Evolutionary conservation across 2,329 filamentous ascomycete genomes (phyloP).

Genomic region (Exophiala mesophila): DNA sequence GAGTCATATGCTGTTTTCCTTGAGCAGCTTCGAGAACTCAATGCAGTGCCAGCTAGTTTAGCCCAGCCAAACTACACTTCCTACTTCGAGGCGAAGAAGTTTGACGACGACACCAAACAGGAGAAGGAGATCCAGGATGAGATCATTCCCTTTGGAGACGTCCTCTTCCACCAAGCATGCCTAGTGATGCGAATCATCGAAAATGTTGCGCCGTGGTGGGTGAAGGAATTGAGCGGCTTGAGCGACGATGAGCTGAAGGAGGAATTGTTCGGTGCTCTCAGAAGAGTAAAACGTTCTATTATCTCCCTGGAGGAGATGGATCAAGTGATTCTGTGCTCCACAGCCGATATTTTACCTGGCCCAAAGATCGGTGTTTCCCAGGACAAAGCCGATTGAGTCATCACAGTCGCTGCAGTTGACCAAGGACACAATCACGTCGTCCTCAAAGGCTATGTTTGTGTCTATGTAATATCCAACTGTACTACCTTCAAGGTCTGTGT

Average conservation of each 20-base stretch:
- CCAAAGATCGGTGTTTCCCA: too few species aligned
- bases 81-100: neutral
- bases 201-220: slow-evolving; percentile 22
- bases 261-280: slow-evolving; percentile 9
- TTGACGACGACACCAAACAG: neutral
- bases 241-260: slow-evolving; percentile 6
- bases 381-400: too few species aligned
- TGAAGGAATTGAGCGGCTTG: slow-evolving; percentile 13
- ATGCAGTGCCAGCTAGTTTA: slow-evolving; percentile 11
- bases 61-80: neutral
- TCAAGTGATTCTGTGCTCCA: too few species aligned
- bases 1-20: slow-evolving; percentile 14
- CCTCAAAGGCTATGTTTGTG: too few species aligned
- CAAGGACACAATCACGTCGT: too few species aligned
- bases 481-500: too few species aligned
- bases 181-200: slow-evolving; percentile 15
- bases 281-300: slow-evolving; percentile 11
- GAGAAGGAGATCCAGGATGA: slow-evolving; percentile 5
- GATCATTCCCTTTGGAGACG: slow-evolving; percentile 12
- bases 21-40: slow-evolving; percentile 7
- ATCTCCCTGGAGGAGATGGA: slow-evolving; percentile 9
- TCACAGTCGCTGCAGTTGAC: too few species aligned
- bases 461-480: too few species aligned
- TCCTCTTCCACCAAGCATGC: slow-evolving; percentile 15
- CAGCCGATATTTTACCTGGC: too few species aligned